Evolutionary conservation across 257 asterid species (phyloP), one percentile per base, ranked within the genome.

Genomic region (Jasminum sambac): DNA sequence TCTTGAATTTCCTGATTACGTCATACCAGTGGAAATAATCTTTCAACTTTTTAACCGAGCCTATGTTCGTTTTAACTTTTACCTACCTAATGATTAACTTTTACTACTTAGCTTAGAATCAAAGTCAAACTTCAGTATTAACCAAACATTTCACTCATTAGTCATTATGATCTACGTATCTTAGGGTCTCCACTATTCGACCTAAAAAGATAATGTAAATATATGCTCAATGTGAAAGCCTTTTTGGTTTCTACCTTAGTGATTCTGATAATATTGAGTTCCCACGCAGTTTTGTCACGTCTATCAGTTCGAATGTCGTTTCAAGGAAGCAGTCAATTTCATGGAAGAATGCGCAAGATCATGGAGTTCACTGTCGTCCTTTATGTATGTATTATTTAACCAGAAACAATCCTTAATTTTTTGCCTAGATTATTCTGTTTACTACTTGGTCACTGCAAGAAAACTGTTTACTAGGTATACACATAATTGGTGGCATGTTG

Each of bases 401-500:
- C 19, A 39, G 10, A 38, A 46, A 69, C 3, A 26, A 12, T 61
- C 44, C 63, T 60, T 30, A 21, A 42, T 19, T 50, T 43, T 63
- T 61, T 55, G 2, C 11, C 62, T 13, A 43, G 63, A 14, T 70
- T 68, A 37, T 73, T 77, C 8, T 6, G 9, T 69, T 40, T 23
- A 39, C 38, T 46, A 61, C 59, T 73, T 63, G 60, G 43, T 57
- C 60, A 37, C 71, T 80, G 82, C 40, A 87, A 78, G 63, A 63
- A 55, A 63, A 57, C 48, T 52, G 14, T 76, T 77, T 41, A 70
- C 74, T 82, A 94, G 97, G 96, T 84, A 79, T 73, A 94, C 98
- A 48, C 98, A 94, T 82, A 94, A 94, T 80, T 94, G 98, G 98
- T 94, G 97, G 98, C 98, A 94, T 64, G 95, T 94, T 71, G 96